A percentile compares a stretch with the other conserved stretches of the same genome.
phyloP scores from a whole-genome alignment of 2,329 filamentous ascomycete genomes.

The Monilinia vaccinii-corymbosi region DNA sequence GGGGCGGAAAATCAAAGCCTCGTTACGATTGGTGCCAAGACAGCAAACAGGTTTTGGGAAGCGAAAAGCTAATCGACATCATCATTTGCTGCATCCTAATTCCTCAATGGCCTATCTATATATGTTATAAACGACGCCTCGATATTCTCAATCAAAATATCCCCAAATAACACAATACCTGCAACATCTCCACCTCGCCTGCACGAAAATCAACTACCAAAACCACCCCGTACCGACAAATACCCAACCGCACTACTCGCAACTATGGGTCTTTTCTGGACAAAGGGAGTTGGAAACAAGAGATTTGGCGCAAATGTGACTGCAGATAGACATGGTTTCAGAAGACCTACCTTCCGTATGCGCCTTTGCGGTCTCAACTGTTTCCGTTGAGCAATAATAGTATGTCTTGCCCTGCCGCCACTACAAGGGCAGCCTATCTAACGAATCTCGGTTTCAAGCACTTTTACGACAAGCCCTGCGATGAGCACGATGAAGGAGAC shows the following conservation, averaged over 20 bases:
- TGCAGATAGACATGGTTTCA: conserved; percentile 2
- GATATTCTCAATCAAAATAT: neutral
- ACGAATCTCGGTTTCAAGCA: neutral
- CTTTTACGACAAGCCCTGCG: neutral
- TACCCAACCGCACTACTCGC: neutral
- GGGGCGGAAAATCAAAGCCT: neutral
- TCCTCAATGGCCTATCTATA: neutral
- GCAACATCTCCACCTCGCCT: neutral
- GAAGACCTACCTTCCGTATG: neutral
- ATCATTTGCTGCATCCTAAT: neutral
- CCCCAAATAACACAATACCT: neutral
- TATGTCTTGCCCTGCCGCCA: neutral
- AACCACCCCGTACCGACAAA: neutral
- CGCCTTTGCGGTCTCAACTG: conserved; percentile 4
- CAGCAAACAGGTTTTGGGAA: conserved; percentile 5
- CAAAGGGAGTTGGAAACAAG: neutral
- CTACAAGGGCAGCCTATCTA: neutral
- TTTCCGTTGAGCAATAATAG: neutral
- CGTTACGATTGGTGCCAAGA: neutral
- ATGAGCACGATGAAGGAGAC: neutral
- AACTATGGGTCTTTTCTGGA: conserved; percentile 2
- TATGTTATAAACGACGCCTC: neutral
- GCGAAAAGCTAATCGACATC: neutral
- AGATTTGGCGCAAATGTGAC: conserved; percentile 5
- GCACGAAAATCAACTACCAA: neutral